Evolutionary conservation across 2,329 filamentous ascomycete species (phyloP).

Genomic region (Penicillium thymicola): DNA sequence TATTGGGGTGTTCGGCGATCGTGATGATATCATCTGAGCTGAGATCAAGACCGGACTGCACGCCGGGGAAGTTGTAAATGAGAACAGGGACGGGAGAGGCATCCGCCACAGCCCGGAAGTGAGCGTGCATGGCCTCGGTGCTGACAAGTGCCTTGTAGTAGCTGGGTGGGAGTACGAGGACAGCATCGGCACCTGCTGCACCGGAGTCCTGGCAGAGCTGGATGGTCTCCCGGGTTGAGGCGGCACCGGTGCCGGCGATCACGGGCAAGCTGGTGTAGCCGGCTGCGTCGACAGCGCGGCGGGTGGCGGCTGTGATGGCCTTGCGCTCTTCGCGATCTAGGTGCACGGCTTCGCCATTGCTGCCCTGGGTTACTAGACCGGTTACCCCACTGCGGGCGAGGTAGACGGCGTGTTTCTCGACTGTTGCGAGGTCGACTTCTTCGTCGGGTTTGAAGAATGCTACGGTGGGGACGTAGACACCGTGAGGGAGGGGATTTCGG

Average conservation of each 20-base stretch:
- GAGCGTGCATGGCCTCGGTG: constrained; percentile 57
- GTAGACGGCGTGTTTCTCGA: constrained; percentile 59
- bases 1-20: constrained; percentile 59
- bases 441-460: constrained; percentile 69
- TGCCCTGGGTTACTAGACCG: constrained; percentile 73
- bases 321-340: constrained; percentile 68
- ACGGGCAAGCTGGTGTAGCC: constrained; percentile 66
- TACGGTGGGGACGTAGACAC: constrained; percentile 70
- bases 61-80: constrained; percentile 71
- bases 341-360: constrained; percentile 80
- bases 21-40: constrained; percentile 62
- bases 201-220: constrained; percentile 66
- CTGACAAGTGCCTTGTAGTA: constrained; percentile 71
- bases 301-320: constrained; percentile 65
- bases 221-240: constrained; percentile 71
- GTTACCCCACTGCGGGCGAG: constrained; percentile 70
- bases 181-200: constrained; percentile 68
- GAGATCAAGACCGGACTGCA: constrained; percentile 64
- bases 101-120: constrained; percentile 63
- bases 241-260: constrained; percentile 71
- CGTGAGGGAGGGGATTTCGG: constrained; percentile 38
- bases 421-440: constrained; percentile 62
- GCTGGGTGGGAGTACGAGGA: constrained; percentile 70
- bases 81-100: constrained; percentile 61
- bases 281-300: constrained; percentile 64